Conservation (phyloP, 2,329 filamentous ascomycete genomes). For the Didymella glomerata region DNA sequence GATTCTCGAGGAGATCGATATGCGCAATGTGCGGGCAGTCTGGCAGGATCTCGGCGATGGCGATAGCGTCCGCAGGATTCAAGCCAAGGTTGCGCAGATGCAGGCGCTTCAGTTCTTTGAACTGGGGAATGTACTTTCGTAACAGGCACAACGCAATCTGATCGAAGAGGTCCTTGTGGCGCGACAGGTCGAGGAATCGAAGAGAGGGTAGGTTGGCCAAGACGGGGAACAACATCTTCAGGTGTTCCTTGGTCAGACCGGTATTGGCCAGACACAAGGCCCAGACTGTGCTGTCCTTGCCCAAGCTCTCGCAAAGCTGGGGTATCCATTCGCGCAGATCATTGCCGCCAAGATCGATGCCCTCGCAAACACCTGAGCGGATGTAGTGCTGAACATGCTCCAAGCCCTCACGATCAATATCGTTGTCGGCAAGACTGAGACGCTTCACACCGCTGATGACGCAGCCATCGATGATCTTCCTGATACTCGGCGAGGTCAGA, state of each 20-base stretch:
- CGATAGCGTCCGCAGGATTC: conserved; percentile 87
- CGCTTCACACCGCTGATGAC: conserved; percentile 78
- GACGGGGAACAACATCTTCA: conserved; percentile 78
- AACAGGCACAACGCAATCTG: conserved; percentile 79
- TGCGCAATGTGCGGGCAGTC: conserved; percentile 84
- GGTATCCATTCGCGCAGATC: conserved; percentile 63
- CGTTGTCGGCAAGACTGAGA: conserved; percentile 84
- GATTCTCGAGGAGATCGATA: conserved; percentile 85
- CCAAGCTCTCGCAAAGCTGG: conserved; percentile 61
- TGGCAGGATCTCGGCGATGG: conserved; percentile 86
- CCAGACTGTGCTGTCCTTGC: conserved; percentile 67
- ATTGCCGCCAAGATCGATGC: conserved; percentile 88
- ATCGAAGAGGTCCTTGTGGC: conserved; percentile 83
- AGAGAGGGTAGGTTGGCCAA: conserved; percentile 75
- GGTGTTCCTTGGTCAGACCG: conserved; percentile 74
- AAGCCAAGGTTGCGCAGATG: conserved; percentile 87
- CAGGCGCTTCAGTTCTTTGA: conserved; percentile 80
- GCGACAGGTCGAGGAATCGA: conserved; percentile 89
- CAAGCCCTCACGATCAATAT: conserved; percentile 76
- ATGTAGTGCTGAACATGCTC: conserved; percentile 80
- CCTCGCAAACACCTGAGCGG: conserved; percentile 79
- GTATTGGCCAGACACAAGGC: conserved; percentile 88
- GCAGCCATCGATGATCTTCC: conserved; percentile 81
- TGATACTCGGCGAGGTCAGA: conserved; percentile 74
- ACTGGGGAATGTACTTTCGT: conserved; percentile 83